Percentiles rank a stretch among this genome's conserved stretches.
Evolutionary conservation across 2,329 filamentous ascomycete genomes (phyloP).

Genomic region (Zymoseptoria crescenta): DNA sequence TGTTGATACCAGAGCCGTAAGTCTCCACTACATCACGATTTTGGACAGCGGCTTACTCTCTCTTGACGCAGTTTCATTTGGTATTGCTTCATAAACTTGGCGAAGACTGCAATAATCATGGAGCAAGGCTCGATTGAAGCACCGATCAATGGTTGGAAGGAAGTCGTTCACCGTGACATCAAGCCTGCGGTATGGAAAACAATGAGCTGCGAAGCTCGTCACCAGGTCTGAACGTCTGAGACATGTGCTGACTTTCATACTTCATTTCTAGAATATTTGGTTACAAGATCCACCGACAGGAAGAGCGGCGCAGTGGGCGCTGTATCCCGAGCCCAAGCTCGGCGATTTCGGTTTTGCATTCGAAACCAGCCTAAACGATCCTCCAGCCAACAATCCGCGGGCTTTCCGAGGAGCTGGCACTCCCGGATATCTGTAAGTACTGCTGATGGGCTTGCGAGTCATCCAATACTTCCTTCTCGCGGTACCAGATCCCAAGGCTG

Average conservation of each 20-base stretch:
- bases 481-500: too few relatives aligned
- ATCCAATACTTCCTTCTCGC: too few relatives aligned
- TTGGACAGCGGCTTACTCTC: too few relatives aligned
- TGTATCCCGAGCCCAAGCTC: constrained; percentile 2
- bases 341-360: constrained; percentile 5
- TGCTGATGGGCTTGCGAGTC: too few relatives aligned
- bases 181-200: too few relatives aligned
- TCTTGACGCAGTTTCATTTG: not conserved
- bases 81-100: not conserved
- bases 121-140: not conserved
- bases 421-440: not conserved
- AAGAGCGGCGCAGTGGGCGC: not conserved
- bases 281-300: not conserved
- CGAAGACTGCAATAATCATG: not conserved
- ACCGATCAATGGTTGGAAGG: too few relatives aligned
- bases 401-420: not conserved
- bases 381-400: not conserved
- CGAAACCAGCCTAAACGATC: not conserved
- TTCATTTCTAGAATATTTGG: not conserved
- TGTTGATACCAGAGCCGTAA: not conserved
- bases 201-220: too few relatives aligned
- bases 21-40: too few relatives aligned
- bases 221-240: too few relatives aligned
- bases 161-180: too few relatives aligned
- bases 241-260: not conserved